phyloP scores from a whole-genome alignment of 2,329 filamentous ascomycete species.

The Colletotrichum sp. region DNA sequence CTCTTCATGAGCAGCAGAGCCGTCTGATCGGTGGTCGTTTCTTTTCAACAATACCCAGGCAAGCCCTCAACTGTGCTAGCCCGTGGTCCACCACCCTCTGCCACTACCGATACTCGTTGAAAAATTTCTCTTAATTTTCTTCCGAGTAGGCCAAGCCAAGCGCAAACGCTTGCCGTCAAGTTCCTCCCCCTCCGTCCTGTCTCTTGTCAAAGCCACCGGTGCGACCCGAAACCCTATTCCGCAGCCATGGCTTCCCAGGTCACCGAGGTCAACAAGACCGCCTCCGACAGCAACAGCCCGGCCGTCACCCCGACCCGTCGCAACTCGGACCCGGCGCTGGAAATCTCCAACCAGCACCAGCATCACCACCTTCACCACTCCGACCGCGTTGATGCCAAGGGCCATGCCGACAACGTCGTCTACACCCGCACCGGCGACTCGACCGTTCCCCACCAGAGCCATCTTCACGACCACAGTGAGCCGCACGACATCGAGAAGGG shows the following conservation, averaged over 20 bases:
- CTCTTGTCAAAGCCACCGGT: neutral
- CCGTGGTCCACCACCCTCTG: neutral
- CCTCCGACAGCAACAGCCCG: neutral
- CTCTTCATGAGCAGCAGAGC: neutral
- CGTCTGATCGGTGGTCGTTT: neutral
- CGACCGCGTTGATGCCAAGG: constrained; percentile 33
- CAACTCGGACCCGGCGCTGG: constrained; percentile 36
- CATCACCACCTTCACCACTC: constrained; percentile 50
- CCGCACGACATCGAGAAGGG: constrained; percentile 29
- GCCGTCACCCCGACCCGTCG: constrained; percentile 24
- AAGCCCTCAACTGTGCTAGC: constrained; percentile 1
- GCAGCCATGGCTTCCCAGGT: constrained; percentile 15
- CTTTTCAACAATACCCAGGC: neutral
- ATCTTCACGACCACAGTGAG: constrained; percentile 32
- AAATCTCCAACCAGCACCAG: constrained; percentile 44
- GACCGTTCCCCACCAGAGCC: constrained; percentile 41
- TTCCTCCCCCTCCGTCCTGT: neutral
- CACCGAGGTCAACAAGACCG: constrained; percentile 12
- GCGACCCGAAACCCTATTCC: neutral
- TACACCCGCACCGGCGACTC: constrained; percentile 48
- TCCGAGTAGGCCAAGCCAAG: neutral
- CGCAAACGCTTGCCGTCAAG: neutral
- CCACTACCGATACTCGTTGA: neutral
- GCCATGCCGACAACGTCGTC: constrained; percentile 46
- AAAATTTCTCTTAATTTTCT: neutral